Conservation (phyloP, 2,329 filamentous ascomycete species). For the Gaeumannomyces sp. region DNA sequence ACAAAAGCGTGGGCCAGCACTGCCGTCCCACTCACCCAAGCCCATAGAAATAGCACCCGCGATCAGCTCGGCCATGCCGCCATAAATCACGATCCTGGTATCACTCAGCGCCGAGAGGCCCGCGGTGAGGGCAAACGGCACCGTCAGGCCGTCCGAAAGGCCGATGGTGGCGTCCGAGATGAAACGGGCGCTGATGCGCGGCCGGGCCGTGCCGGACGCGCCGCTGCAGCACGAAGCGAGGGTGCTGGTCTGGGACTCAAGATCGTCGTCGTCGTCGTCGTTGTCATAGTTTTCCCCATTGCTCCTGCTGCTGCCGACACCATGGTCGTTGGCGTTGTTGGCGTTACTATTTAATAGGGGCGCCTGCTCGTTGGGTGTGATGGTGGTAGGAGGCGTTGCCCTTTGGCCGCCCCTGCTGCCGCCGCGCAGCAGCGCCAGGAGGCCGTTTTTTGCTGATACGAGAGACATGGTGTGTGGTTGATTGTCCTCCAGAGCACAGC, state of each 20-base stretch:
- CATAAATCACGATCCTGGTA: constrained; percentile 59
- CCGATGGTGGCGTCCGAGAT: constrained; percentile 64
- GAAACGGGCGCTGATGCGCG: constrained; percentile 30
- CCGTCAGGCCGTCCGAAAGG: constrained; percentile 68
- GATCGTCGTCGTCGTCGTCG: constrained; percentile 2
- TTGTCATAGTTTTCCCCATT: neutral
- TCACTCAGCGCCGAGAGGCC: constrained; percentile 58
- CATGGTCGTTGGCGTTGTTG: neutral
- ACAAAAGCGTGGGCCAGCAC: neutral
- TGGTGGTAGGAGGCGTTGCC: neutral
- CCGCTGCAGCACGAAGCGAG: constrained; percentile 1
- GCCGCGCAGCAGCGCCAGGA: constrained; percentile 4
- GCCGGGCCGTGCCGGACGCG: neutral
- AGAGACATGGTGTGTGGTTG: constrained; percentile 5
- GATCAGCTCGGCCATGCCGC: constrained; percentile 65
- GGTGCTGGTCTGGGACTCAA: constrained; percentile 12
- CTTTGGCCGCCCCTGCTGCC: neutral
- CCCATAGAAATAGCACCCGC: constrained; percentile 71
- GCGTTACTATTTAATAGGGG: neutral
- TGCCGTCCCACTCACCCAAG: constrained; percentile 32
- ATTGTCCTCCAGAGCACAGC: too few relatives aligned
- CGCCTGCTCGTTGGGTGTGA: neutral
- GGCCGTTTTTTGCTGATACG: constrained; percentile 6
- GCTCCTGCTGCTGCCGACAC: neutral
- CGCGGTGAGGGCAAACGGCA: constrained; percentile 69